Evolutionary conservation across 306 rosid species (phyloP).

Genomic region (Benincasa hispida): DNA sequence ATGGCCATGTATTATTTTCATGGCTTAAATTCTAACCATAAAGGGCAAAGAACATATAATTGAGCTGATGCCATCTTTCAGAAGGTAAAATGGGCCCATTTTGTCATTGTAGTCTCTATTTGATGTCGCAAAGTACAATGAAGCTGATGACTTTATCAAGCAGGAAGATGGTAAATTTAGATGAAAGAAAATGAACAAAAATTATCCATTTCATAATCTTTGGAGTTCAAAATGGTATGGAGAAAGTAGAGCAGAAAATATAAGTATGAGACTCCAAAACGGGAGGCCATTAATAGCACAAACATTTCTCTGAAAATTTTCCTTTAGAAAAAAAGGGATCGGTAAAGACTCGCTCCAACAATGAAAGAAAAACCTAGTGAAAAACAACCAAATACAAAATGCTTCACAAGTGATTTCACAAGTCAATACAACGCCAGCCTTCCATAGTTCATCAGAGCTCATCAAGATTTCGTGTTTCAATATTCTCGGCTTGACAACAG

Average conservation of each 20-base stretch:
- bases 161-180: neutral
- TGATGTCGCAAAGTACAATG: neutral
- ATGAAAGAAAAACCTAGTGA: neutral
- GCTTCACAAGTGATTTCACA: conserved; percentile 12
- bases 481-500: neutral
- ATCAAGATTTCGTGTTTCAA: neutral
- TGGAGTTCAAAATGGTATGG: neutral
- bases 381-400: conserved; percentile 4
- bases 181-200: neutral
- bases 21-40: neutral
- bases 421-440: conserved; percentile 2
- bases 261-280: neutral
- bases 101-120: neutral
- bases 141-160: neutral
- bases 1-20: neutral
- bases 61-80: neutral
- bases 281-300: neutral
- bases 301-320: neutral
- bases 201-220: neutral
- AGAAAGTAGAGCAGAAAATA: neutral
- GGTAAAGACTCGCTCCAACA: neutral
- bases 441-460: conserved; percentile 2
- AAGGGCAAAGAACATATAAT: too few species aligned
- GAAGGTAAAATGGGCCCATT: neutral
- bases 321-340: neutral